phyloP scores from a whole-genome alignment of 306 rosid species.

The Casuarina equisetifolia region DNA sequence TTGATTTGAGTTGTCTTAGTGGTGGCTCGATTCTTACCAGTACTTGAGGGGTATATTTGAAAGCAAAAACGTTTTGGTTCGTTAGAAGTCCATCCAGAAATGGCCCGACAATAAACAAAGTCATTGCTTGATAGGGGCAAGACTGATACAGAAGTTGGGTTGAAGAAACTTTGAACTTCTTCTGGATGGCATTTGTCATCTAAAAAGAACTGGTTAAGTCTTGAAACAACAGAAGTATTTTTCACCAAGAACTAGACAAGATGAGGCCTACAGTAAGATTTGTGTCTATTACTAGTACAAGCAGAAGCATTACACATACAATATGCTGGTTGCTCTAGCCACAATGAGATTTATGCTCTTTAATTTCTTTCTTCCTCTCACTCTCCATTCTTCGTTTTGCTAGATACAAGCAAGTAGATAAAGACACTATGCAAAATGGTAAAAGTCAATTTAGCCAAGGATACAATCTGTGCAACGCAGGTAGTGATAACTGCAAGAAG shows the following conservation, averaged over 20 bases:
- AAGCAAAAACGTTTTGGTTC: conserved; percentile 70
- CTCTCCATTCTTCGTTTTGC: neutral
- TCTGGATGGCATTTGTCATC: conserved; percentile 98
- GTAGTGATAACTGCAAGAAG: conserved; percentile 85
- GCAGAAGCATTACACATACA: neutral
- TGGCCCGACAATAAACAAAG: conserved; percentile 77
- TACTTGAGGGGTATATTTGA: conserved; percentile 75
- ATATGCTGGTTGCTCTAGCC: neutral
- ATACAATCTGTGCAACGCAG: conserved; percentile 96
- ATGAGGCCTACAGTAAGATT: neutral
- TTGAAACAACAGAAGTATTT: conserved; percentile 15
- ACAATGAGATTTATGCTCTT: neutral
- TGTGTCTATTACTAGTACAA: neutral
- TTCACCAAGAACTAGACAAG: neutral
- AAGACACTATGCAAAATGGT: neutral
- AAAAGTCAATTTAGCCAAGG: conserved; percentile 36
- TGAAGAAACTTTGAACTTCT: conserved; percentile 85
- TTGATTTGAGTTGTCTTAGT: no score
- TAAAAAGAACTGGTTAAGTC: conserved; percentile 58
- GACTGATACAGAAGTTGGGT: conserved; percentile 94
- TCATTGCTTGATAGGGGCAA: conserved; percentile 83
- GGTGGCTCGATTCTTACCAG: conserved; percentile 53
- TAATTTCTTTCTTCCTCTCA: neutral
- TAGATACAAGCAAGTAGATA: neutral
- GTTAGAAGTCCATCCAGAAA: conserved; percentile 79